Evolutionary conservation across 176 grass and related monocot genomes (phyloP).

Genomic region (Zea luxurians): DNA sequence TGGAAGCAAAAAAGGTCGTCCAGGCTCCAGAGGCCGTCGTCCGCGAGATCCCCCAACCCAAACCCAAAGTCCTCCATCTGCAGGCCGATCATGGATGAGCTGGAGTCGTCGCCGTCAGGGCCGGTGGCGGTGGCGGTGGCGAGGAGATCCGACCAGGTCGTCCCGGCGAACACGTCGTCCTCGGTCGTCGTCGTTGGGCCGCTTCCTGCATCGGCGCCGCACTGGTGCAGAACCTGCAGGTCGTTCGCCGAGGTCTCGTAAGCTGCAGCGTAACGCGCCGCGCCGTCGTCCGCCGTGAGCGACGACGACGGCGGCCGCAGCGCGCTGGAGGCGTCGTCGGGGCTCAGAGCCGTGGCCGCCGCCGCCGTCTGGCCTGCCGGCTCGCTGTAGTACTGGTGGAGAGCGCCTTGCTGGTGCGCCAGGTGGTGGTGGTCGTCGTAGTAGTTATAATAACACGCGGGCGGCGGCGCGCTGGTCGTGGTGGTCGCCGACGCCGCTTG

Average conservation of each 20-base stretch:
- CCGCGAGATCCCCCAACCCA: conserved; percentile 1
- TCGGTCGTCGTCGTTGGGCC: neutral
- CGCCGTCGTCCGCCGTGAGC: conserved; percentile 5
- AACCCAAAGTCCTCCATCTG: conserved; percentile 33
- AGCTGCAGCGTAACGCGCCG: conserved; percentile 9
- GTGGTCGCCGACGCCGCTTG: neutral
- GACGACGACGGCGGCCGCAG: conserved; percentile 39
- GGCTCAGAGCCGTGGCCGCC: conserved; percentile 42
- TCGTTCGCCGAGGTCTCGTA: neutral
- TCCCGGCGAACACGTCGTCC: conserved; percentile 31
- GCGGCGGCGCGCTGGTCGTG: conserved; percentile 35
- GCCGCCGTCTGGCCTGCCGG: conserved; percentile 15
- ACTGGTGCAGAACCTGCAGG: too few relatives aligned
- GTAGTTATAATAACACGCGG: neutral
- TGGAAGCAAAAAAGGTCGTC: neutral
- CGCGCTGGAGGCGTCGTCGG: conserved; percentile 47
- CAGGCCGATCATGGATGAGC: conserved; percentile 19
- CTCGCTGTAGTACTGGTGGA: neutral
- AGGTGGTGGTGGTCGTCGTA: neutral
- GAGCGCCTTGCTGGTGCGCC: neutral
- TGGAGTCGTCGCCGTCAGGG: neutral
- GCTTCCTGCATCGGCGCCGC: neutral
- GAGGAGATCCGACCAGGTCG: conserved; percentile 56
- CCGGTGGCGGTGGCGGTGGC: conserved; percentile 37
- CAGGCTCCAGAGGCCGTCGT: neutral